A percentile compares a stretch with the other conserved stretches of the same genome.
These are phyloP conservation scores for Caryocar brasiliense DNA, from an alignment of 441 rosid genomes.

Conservation along the genomic window DNA sequence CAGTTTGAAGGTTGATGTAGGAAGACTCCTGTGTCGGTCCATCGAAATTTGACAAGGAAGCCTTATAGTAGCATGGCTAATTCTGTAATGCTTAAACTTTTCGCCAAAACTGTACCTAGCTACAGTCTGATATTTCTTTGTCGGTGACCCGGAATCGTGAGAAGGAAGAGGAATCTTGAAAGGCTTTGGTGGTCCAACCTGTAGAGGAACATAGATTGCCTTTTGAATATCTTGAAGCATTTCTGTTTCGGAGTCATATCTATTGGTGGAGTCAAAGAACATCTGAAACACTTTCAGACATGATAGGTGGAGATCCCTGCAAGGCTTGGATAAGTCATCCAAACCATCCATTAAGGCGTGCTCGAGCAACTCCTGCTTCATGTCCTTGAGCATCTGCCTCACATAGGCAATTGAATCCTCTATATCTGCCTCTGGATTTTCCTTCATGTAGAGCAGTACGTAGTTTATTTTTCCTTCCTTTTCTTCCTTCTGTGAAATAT, in stretches of 20 bases:
- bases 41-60: neutral
- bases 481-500: constrained; percentile 45
- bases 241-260: constrained; percentile 35
- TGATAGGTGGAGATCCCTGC: constrained; percentile 39
- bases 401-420: constrained; percentile 33
- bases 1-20: constrained; percentile 10
- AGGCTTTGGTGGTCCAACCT: constrained; percentile 11
- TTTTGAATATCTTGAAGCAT: constrained; percentile 46
- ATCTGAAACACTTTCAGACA: constrained; percentile 42
- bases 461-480: constrained; percentile 48
- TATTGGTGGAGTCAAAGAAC: constrained; percentile 49
- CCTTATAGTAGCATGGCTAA: neutral
- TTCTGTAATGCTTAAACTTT: neutral
- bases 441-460: constrained; percentile 36
- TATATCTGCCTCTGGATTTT: constrained; percentile 25
- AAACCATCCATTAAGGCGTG: constrained; percentile 28
- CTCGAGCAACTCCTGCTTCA: constrained; percentile 32
- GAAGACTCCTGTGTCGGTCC: neutral
- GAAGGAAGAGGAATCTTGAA: constrained; percentile 4
- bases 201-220: constrained; percentile 40
- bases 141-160: constrained; percentile 3
- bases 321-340: constrained; percentile 25
- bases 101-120: constrained; percentile 6
- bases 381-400: constrained; percentile 20
- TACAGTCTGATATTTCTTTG: constrained; percentile 1